Conservation (phyloP, 495 filamentous ascomycete species). For the Penicillium salamii region DNA sequence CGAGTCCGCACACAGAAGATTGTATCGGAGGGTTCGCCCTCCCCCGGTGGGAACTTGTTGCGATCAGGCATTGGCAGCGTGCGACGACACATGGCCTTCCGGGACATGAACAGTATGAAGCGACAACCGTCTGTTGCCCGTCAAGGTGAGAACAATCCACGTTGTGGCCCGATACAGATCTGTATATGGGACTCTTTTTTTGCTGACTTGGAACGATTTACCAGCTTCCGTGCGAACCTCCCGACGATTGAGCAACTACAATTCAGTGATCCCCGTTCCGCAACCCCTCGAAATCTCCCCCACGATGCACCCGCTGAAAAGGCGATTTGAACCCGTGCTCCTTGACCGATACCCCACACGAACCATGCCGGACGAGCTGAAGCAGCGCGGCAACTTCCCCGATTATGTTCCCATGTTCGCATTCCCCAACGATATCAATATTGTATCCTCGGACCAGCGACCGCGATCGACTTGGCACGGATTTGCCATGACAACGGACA, state of each 20-base stretch:
- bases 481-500: constrained; percentile 93
- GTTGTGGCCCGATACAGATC: not conserved
- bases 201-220: not conserved
- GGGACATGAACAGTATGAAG: constrained; percentile 93
- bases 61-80: constrained; percentile 71
- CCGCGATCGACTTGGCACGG: constrained; percentile 97
- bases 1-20: constrained; percentile 79
- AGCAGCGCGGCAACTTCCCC: constrained; percentile 82
- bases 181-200: not conserved
- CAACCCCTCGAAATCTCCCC: constrained; percentile 85
- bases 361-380: constrained; percentile 73
- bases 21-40: constrained; percentile 64
- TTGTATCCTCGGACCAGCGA: constrained; percentile 91
- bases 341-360: constrained; percentile 90
- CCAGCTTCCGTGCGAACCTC: constrained; percentile 86
- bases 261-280: constrained; percentile 92
- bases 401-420: constrained; percentile 99
- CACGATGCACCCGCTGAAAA: constrained; percentile 93
- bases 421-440: constrained; percentile 95
- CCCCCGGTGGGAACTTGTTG: constrained; percentile 40
- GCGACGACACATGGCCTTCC: constrained; percentile 79
- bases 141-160: constrained; percentile 73
- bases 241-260: constrained; percentile 91
- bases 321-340: constrained; percentile 89
- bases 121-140: constrained; percentile 76